Conservation (phyloP, 345 rosid genomes). For the Streptanthus diversifolius region DNA sequence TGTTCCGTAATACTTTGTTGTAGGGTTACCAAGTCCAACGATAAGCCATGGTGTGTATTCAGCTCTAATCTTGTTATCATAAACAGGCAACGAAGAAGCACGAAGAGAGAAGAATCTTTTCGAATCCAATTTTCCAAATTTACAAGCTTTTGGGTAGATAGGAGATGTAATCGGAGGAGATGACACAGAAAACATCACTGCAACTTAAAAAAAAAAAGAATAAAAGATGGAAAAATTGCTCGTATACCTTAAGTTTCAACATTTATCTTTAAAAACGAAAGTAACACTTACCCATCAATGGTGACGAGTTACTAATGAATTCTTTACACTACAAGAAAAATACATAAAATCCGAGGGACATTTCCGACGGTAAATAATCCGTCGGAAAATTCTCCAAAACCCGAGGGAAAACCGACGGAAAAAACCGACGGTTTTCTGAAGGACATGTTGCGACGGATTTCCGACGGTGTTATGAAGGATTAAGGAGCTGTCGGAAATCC, state of each 20-base stretch:
- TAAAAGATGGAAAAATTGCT: background rate
- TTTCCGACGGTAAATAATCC: too few species aligned
- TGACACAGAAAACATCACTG: slow-evolving; percentile 12
- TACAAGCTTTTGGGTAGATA: slow-evolving; percentile 4
- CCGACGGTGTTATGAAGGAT: too few species aligned
- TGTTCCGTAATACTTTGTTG: slow-evolving; percentile 64
- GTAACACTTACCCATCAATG: slow-evolving; percentile 1
- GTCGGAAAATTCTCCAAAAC: too few species aligned
- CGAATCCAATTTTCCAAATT: background rate
- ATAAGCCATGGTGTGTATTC: slow-evolving; percentile 65
- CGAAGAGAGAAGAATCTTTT: slow-evolving; percentile 7
- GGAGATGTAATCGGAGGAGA: slow-evolving; percentile 13
- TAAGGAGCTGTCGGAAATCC: too few species aligned
- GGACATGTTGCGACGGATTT: too few species aligned
- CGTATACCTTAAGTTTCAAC: too few species aligned
- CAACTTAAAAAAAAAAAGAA: background rate
- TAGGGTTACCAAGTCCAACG: slow-evolving; percentile 94
- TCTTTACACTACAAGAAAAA: too few species aligned
- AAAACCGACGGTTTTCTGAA: too few species aligned
- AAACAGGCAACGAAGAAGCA: slow-evolving; percentile 26
- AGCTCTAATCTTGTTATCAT: slow-evolving; percentile 2
- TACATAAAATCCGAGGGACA: too few species aligned
- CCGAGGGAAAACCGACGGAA: too few species aligned
- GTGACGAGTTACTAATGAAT: background rate
- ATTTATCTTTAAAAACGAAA: too few species aligned